These are phyloP conservation scores for Fusarium duplospermum DNA, from an alignment of 2,329 filamentous ascomycete genomes.

Conservation along the genomic window DNA sequence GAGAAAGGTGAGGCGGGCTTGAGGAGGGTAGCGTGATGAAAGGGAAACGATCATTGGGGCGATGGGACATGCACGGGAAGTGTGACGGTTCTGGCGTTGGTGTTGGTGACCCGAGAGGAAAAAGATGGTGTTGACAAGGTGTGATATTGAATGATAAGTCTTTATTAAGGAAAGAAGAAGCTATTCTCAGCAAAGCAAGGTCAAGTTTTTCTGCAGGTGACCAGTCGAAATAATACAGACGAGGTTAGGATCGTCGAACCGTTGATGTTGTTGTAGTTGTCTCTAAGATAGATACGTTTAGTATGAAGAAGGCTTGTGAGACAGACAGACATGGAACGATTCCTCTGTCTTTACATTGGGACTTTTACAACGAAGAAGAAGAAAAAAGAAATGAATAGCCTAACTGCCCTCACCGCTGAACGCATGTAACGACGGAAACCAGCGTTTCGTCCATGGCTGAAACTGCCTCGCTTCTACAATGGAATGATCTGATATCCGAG, in stretches of 20 bases:
- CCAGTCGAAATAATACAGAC: neutral
- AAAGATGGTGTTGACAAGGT: neutral
- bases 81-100: slow-evolving; percentile 17
- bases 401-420: slow-evolving; percentile 17
- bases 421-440: neutral
- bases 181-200: slow-evolving; percentile 24
- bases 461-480: neutral
- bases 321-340: slow-evolving; percentile 15
- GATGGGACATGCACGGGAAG: slow-evolving; percentile 22
- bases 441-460: neutral
- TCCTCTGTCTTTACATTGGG: neutral
- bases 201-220: neutral
- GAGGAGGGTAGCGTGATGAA: slow-evolving; percentile 34
- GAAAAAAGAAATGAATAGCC: neutral
- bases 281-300: neutral
- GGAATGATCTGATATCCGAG: neutral
- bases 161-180: neutral
- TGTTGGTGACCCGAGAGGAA: neutral
- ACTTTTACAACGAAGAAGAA: neutral
- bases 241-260: neutral
- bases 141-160: neutral
- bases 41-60: slow-evolving; percentile 39
- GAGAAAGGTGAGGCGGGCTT: slow-evolving; percentile 36
- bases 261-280: neutral
- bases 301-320: neutral